These are phyloP conservation scores for Fraxinus sp. DNA, from an alignment of 305 asterid species.

Conservation along the genomic window DNA sequence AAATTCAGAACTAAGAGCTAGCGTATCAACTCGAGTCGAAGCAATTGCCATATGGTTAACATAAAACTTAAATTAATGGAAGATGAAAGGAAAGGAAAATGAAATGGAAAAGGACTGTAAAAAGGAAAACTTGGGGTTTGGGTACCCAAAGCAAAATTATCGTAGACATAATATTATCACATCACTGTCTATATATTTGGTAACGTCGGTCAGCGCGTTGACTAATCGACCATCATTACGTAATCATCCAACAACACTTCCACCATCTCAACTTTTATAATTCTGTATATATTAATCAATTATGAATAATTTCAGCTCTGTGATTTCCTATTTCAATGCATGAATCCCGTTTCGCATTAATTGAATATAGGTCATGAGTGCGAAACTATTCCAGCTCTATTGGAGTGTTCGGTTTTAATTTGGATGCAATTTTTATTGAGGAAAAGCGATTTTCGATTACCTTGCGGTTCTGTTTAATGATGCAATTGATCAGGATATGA, in stretches of 20 bases:
- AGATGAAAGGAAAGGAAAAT: neutral
- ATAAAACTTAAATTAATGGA: neutral
- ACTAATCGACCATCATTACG: neutral
- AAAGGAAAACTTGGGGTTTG: neutral
- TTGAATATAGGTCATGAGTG: neutral
- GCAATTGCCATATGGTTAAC: no score
- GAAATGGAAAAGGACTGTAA: neutral
- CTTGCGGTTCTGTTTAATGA: neutral
- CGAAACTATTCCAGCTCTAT: neutral
- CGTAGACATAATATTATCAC: neutral
- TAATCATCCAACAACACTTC: conserved; percentile 1
- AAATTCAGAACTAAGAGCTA: no score
- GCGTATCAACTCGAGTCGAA: no score
- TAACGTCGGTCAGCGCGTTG: conserved; percentile 22
- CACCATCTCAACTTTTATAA: conserved; percentile 7
- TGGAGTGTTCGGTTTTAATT: conserved; percentile 14
- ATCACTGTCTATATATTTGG: conserved; percentile 26
- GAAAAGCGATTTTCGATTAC: neutral
- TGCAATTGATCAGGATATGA: neutral
- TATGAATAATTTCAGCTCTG: neutral
- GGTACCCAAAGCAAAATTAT: neutral
- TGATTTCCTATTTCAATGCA: neutral
- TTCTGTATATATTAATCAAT: neutral
- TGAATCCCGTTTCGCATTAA: neutral
- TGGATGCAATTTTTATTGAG: neutral